Conservation (phyloP, 768 basidiomycete species). For the Cyclocybe cylindracea region DNA sequence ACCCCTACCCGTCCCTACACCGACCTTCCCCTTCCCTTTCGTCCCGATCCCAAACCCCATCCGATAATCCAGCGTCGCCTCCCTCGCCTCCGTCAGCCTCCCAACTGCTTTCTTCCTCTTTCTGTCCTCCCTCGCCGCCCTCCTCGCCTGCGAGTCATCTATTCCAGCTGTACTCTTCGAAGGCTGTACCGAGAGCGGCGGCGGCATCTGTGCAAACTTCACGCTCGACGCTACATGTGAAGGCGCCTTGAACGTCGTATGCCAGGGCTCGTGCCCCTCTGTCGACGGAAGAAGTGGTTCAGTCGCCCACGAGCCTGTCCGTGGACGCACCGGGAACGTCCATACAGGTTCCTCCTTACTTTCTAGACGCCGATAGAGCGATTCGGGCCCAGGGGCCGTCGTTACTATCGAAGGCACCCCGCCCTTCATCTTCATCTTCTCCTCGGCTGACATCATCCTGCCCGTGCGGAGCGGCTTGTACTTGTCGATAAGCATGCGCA, state of each 20-base stretch:
- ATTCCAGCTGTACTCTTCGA: slow-evolving; percentile 9
- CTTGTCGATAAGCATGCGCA: slow-evolving; percentile 86
- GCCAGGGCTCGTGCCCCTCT: slow-evolving; percentile 67
- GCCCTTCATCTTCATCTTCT: slow-evolving; percentile 49
- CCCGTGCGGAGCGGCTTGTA: slow-evolving; percentile 79
- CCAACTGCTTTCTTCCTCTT: slow-evolving; percentile 55
- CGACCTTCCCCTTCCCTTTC: background rate
- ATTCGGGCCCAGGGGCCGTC: too few species aligned
- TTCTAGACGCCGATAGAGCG: too few species aligned
- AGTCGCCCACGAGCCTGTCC: slow-evolving; percentile 41
- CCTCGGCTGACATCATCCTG: slow-evolving; percentile 58
- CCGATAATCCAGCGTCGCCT: slow-evolving; percentile 76
- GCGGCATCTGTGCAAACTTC: slow-evolving; percentile 49
- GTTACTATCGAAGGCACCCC: too few species aligned
- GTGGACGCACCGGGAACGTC: too few species aligned
- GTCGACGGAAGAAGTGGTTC: slow-evolving; percentile 56
- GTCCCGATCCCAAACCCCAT: slow-evolving; percentile 49
- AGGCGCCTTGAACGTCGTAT: slow-evolving; percentile 65
- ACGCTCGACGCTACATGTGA: slow-evolving; percentile 54
- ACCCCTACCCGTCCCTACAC: slow-evolving; percentile 3
- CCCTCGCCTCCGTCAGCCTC: slow-evolving; percentile 61
- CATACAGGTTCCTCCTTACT: too few species aligned
- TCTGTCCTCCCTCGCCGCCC: slow-evolving; percentile 48
- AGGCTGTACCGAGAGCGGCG: slow-evolving; percentile 20
- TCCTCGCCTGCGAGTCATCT: slow-evolving; percentile 37